A percentile compares a stretch with the other conserved stretches of the same genome.
phyloP scores from a whole-genome alignment of 805 yeast genomes.

The Metschnikowia lachancei region DNA sequence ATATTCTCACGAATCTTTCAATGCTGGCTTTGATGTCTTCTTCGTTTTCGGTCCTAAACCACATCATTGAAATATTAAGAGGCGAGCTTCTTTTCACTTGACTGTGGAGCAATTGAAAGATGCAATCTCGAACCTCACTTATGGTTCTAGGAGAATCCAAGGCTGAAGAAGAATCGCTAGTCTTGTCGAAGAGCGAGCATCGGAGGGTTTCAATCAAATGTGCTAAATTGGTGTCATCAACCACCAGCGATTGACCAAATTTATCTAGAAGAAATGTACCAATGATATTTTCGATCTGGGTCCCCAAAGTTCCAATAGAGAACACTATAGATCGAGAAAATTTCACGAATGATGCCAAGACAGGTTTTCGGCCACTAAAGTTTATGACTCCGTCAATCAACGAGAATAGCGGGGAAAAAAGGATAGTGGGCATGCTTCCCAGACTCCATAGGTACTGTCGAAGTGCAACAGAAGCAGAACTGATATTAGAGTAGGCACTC shows the following conservation, averaged over 20 bases:
- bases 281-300: conserved; percentile 9
- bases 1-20: conserved; percentile 14
- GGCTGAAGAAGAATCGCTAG: neutral
- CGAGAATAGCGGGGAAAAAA: conserved; percentile 19
- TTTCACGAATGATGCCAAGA: conserved; percentile 15
- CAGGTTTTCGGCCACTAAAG: conserved; percentile 21
- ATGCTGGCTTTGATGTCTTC: conserved; percentile 19
- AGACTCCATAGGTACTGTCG: neutral
- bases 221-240: conserved; percentile 15
- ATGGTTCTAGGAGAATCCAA: neutral
- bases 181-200: conserved; percentile 14
- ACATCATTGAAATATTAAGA: conserved; percentile 2
- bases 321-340: conserved; percentile 5
- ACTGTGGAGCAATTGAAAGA: conserved; percentile 1
- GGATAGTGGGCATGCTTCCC: conserved; percentile 1
- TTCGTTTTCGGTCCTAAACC: conserved; percentile 19
- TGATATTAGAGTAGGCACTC: neutral
- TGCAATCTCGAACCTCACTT: conserved; percentile 2
- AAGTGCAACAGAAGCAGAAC: neutral
- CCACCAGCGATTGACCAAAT: conserved; percentile 9
- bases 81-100: neutral
- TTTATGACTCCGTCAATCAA: conserved; percentile 21
- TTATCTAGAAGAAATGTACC: conserved; percentile 1
- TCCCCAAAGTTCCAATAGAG: conserved; percentile 3
- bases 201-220: conserved; percentile 17